Conservation (phyloP, 179 eudicot genomes). For the Sideroxylon spinosum region DNA sequence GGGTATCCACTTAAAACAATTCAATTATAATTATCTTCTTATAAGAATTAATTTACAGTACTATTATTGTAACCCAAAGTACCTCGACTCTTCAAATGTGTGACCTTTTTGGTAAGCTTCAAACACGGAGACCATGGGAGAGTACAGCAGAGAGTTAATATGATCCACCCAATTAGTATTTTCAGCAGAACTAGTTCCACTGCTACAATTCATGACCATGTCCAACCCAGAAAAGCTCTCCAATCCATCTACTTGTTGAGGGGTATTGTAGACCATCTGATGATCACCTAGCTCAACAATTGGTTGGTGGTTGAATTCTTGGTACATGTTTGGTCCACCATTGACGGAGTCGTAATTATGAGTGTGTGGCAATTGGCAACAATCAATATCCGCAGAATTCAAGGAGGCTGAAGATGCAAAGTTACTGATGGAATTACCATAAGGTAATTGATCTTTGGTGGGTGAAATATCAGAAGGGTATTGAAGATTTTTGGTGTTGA, state of each 20-base stretch:
- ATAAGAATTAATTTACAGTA: background rate
- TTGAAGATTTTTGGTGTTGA: slow-evolving; percentile 9
- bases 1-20: background rate
- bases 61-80: background rate
- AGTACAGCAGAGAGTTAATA: slow-evolving; percentile 29
- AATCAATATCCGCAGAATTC: background rate
- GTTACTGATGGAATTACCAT: slow-evolving; percentile 16
- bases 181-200: slow-evolving; percentile 31
- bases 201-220: slow-evolving; percentile 27
- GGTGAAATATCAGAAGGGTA: slow-evolving; percentile 12
- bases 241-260: slow-evolving; percentile 23
- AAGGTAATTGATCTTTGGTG: slow-evolving; percentile 22
- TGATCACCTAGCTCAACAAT: slow-evolving; percentile 22
- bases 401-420: slow-evolving; percentile 18
- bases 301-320: slow-evolving; percentile 24
- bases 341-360: too few relatives aligned
- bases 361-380: slow-evolving; percentile 19
- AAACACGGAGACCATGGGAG: slow-evolving; percentile 15
- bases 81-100: background rate
- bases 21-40: background rate
- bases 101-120: background rate
- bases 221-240: slow-evolving; percentile 33
- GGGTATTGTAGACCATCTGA: slow-evolving; percentile 15
- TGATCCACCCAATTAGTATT: slow-evolving; percentile 31
- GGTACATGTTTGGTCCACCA: slow-evolving; percentile 16